These are phyloP conservation scores for Marasmius oreades DNA, from an alignment of 1,284 basidiomycete species.

Conservation along the genomic window DNA sequence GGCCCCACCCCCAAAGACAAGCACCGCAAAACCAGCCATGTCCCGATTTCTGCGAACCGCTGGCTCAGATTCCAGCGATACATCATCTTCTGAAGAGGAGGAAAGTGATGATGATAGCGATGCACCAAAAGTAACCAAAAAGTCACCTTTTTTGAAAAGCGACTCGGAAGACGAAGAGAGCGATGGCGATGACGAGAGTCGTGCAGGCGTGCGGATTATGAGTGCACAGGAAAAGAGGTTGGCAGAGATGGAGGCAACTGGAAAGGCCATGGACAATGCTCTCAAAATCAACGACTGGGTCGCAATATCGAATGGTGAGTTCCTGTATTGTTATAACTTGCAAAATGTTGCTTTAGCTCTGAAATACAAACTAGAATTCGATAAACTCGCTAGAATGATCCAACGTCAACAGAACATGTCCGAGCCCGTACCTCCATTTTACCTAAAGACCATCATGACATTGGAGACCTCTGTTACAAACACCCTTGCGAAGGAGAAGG, in stretches of 20 bases:
- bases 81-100: constrained; percentile 38
- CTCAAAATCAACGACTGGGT: constrained; percentile 98
- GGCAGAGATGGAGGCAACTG: constrained; percentile 87
- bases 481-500: constrained; percentile 83
- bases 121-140: constrained; percentile 28
- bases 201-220: constrained; percentile 65
- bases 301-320: constrained; percentile 80
- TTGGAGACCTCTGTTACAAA: constrained; percentile 78
- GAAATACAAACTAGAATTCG: constrained; percentile 70
- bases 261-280: constrained; percentile 91
- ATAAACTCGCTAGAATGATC: constrained; percentile 90
- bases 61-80: constrained; percentile 23
- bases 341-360: constrained; percentile 5
- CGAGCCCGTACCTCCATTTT: constrained; percentile 88
- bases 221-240: constrained; percentile 86
- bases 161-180: constrained; percentile 64
- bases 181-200: constrained; percentile 64
- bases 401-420: constrained; percentile 85
- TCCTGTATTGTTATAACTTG: neutral
- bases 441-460: constrained; percentile 73
- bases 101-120: constrained; percentile 45
- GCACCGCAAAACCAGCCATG: constrained; percentile 64
- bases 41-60: constrained; percentile 36
- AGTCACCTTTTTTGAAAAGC: constrained; percentile 28
- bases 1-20: constrained; percentile 42